Evolutionary conservation across 345 rosid genomes (phyloP).

Genomic region (Hirschfeldia incana): DNA sequence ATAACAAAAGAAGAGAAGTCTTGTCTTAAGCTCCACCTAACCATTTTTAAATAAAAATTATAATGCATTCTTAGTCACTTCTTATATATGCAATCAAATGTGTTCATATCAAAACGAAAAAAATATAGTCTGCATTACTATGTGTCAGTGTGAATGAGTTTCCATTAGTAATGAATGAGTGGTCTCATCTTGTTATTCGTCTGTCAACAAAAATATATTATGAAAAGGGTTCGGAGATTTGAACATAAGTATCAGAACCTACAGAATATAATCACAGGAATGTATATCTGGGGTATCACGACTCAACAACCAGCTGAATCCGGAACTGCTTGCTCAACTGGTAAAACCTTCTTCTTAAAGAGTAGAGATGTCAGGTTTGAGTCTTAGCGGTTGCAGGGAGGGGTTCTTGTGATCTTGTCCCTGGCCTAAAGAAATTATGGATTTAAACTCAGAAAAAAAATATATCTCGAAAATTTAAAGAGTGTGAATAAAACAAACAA

Average conservation of each 20-base stretch:
- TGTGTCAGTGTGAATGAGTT: neutral
- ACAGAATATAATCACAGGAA: neutral
- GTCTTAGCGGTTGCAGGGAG: no score
- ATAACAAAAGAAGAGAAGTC: conserved; percentile 7
- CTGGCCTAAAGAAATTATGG: no score
- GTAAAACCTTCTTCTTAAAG: no score
- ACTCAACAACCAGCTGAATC: neutral
- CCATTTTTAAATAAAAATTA: neutral
- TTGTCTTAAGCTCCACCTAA: conserved; percentile 30
- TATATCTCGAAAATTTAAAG: neutral
- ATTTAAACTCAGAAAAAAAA: no score
- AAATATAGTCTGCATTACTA: neutral
- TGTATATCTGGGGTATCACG: neutral
- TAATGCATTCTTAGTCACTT: neutral
- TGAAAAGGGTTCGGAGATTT: neutral
- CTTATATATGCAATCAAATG: neutral
- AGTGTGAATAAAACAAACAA: neutral
- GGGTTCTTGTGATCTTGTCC: no score
- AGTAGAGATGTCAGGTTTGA: no score
- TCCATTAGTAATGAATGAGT: neutral
- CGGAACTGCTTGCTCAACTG: no score
- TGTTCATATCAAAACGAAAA: neutral
- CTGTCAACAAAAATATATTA: neutral
- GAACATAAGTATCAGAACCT: neutral
- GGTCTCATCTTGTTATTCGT: neutral